These are phyloP conservation scores for Penicillium riverlandense DNA, from an alignment of 495 filamentous ascomycete genomes.

Conservation along the genomic window DNA sequence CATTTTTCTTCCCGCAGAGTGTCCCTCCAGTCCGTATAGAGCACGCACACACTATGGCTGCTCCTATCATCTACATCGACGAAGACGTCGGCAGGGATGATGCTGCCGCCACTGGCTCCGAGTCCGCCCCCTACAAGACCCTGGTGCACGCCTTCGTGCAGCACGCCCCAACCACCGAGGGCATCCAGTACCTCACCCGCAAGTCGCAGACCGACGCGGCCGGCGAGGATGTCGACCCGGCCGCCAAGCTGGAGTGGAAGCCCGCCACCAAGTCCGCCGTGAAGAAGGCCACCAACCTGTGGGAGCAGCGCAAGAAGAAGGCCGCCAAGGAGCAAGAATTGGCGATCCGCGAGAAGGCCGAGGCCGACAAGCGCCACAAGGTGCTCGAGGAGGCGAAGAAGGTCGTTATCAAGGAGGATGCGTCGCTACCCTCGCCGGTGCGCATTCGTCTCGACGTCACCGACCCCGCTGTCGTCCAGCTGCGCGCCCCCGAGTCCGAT, in stretches of 20 bases:
- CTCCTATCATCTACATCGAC: conserved; percentile 61
- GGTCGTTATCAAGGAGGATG: conserved; percentile 73
- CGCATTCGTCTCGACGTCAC: conserved; percentile 68
- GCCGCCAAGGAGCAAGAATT: conserved; percentile 60
- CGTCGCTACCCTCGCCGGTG: conserved; percentile 67
- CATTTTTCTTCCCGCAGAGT: conserved; percentile 1
- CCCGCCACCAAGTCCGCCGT: conserved; percentile 72
- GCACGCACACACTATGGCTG: conserved; percentile 25
- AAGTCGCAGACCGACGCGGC: conserved; percentile 60
- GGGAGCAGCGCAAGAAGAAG: conserved; percentile 72
- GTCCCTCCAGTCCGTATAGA: neutral
- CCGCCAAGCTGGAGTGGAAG: conserved; percentile 60
- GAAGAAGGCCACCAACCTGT: conserved; percentile 72
- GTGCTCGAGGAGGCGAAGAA: conserved; percentile 84
- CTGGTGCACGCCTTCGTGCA: conserved; percentile 70
- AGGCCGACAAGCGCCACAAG: conserved; percentile 57
- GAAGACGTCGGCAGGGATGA: conserved; percentile 70
- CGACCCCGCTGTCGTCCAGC: conserved; percentile 48
- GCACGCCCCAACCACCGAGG: conserved; percentile 49
- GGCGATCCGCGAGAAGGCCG: conserved; percentile 63
- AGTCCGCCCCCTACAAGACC: conserved; percentile 72
- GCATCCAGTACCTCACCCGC: conserved; percentile 57
- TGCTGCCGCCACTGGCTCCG: conserved; percentile 56
- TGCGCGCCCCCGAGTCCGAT: conserved; percentile 46
- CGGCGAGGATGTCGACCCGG: conserved; percentile 45